Conservation (phyloP, 805 yeast genomes). For the Candida tallmaniae region DNA sequence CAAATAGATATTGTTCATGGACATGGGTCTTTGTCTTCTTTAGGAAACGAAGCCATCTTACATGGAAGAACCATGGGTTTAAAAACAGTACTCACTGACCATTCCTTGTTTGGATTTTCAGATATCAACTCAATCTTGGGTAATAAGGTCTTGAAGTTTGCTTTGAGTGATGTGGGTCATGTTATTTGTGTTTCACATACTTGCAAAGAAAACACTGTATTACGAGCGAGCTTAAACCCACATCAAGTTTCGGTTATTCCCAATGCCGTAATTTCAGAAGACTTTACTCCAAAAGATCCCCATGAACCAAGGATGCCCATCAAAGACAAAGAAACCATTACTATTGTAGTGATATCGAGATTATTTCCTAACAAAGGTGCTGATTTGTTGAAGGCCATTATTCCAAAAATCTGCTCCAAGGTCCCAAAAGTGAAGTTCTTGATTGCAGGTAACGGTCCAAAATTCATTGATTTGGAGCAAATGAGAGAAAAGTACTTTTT, state of each 20-base stretch:
- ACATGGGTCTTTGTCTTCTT: slow-evolving; percentile 83
- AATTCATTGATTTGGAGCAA: slow-evolving; percentile 88
- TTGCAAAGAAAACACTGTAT: slow-evolving; percentile 91
- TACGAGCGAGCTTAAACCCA: slow-evolving; percentile 82
- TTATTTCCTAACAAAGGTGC: slow-evolving; percentile 96
- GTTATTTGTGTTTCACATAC: slow-evolving; percentile 96
- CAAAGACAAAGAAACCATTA: slow-evolving; percentile 39
- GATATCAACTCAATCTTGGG: slow-evolving; percentile 80
- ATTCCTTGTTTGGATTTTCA: slow-evolving; percentile 91
- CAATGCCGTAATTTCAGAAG: slow-evolving; percentile 85
- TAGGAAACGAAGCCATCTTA: slow-evolving; percentile 87
- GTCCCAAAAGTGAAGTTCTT: slow-evolving; percentile 67
- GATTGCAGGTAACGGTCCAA: slow-evolving; percentile 97
- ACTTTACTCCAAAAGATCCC: slow-evolving; percentile 44
- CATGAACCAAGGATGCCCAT: slow-evolving; percentile 1
- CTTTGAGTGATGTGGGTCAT: slow-evolving; percentile 82
- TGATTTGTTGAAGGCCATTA: slow-evolving; percentile 75
- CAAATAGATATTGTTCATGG: slow-evolving; percentile 87
- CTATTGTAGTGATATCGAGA: slow-evolving; percentile 87
- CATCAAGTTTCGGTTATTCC: slow-evolving; percentile 83
- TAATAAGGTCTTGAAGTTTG: slow-evolving; percentile 79
- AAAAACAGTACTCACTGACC: slow-evolving; percentile 90
- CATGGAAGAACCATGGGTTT: slow-evolving; percentile 93
- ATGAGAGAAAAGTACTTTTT: slow-evolving; percentile 83
- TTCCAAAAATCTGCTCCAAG: slow-evolving; percentile 72